Conservation (phyloP, 192 early-diverging fungal genomes). For the Entomortierella chlamydospora region DNA sequence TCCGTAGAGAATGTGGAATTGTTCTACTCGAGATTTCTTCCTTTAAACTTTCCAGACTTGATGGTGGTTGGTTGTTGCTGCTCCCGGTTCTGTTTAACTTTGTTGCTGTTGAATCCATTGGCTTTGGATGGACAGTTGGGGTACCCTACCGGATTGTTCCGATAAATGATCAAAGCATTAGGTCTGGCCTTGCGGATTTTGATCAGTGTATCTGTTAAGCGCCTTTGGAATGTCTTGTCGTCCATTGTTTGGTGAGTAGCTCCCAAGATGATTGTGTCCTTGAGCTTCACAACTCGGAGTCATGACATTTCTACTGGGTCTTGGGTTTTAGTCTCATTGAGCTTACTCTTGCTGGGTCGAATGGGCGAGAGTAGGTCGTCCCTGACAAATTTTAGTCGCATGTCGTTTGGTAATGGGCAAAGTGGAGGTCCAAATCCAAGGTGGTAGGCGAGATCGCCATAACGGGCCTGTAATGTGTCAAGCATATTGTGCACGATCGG, state of each 20-base stretch:
- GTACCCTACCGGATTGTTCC: constrained; percentile 60
- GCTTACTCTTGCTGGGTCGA: background rate
- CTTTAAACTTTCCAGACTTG: background rate
- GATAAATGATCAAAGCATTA: constrained; percentile 62
- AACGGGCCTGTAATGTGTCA: constrained; percentile 65
- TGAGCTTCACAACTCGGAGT: constrained; percentile 37
- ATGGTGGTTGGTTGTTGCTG: background rate
- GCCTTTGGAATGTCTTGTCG: constrained; percentile 53
- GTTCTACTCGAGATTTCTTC: background rate
- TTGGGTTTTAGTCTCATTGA: constrained; percentile 48
- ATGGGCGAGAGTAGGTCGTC: constrained; percentile 61
- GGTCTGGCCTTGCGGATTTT: constrained; percentile 50
- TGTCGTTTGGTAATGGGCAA: constrained; percentile 32
- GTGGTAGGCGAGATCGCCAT: constrained; percentile 65
- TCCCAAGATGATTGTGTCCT: constrained; percentile 60
- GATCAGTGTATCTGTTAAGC: constrained; percentile 43
- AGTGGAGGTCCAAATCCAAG: constrained; percentile 44
- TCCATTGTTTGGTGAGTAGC: constrained; percentile 49
- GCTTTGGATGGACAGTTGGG: constrained; percentile 34
- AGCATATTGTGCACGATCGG: constrained; percentile 64
- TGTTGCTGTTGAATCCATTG: constrained; percentile 30
- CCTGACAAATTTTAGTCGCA: constrained; percentile 55
- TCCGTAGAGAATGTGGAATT: constrained; percentile 14
- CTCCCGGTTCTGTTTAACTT: background rate
- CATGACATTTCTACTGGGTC: constrained; percentile 61